Evolutionary conservation across 1,139 yeast genomes (phyloP).

Genomic region (Petasospora fabianii): DNA sequence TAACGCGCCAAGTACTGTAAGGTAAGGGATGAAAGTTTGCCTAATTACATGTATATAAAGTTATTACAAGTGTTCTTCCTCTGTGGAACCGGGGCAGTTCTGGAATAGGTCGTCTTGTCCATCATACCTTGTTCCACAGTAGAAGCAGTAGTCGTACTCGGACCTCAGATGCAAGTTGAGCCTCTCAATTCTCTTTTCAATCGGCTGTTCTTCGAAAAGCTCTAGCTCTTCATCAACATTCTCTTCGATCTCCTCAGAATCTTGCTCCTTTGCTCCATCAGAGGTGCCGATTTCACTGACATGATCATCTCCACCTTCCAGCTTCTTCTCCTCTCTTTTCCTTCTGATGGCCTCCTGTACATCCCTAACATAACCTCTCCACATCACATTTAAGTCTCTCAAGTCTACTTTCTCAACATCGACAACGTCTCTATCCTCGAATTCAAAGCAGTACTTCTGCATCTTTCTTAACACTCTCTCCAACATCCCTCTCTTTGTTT

Average conservation of each 20-base stretch:
- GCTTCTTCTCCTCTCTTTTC: constrained; percentile 5
- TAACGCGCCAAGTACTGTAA: too few relatives aligned
- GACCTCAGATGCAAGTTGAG: constrained; percentile 36
- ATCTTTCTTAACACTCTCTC: constrained; percentile 22
- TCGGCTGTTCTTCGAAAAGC: constrained; percentile 28
- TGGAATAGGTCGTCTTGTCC: constrained; percentile 35
- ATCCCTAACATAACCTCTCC: constrained; percentile 31
- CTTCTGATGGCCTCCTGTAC: constrained; percentile 14
- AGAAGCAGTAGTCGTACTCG: constrained; percentile 41
- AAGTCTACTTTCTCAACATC: constrained; percentile 27
- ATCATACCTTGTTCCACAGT: constrained; percentile 42
- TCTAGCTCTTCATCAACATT: constrained; percentile 32
- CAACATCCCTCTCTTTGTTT: constrained; percentile 13
- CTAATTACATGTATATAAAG: not conserved
- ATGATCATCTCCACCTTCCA: constrained; percentile 2
- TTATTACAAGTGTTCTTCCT: constrained; percentile 36
- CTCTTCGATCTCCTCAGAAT: constrained; percentile 12
- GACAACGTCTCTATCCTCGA: constrained; percentile 26
- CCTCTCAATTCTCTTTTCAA: constrained; percentile 29
- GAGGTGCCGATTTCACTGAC: not conserved
- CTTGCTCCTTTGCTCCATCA: not conserved
- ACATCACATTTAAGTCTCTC: constrained; percentile 32
- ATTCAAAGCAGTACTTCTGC: constrained; percentile 32
- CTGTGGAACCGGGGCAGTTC: constrained; percentile 44
- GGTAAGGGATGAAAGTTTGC: too few relatives aligned